Evolutionary conservation across 306 rosid genomes (phyloP).

Genomic region (Adenanthera pavonina): DNA sequence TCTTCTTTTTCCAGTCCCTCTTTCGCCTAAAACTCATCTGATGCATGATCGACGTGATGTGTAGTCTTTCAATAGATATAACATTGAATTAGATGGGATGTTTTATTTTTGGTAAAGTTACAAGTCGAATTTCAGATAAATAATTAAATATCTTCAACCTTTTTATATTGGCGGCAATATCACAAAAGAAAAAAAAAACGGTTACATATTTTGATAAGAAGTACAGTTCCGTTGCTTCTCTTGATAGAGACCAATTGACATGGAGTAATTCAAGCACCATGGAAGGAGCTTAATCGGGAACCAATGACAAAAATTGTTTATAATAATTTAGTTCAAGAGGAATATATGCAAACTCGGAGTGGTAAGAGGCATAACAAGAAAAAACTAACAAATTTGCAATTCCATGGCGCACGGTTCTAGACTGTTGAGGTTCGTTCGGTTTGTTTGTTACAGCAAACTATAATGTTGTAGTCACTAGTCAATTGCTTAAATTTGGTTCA

Average conservation of each 20-base stretch:
- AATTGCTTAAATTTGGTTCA: neutral
- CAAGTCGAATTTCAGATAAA: neutral
- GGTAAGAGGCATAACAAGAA: conserved; percentile 33
- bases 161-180: neutral
- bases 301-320: neutral
- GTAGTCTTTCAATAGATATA: too few species aligned
- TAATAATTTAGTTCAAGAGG: neutral
- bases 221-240: neutral
- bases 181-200: neutral
- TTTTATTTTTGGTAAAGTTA: too few species aligned
- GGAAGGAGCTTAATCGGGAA: neutral
- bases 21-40: too few species aligned
- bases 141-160: neutral
- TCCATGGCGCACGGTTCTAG: neutral
- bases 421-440: conserved; percentile 31
- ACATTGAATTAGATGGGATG: too few species aligned
- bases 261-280: neutral
- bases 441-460: conserved; percentile 45
- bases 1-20: too few species aligned
- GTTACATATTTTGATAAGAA: neutral
- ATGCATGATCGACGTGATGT: too few species aligned
- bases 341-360: conserved; percentile 22
- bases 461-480: conserved; percentile 24
- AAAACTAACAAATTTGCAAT: conserved; percentile 13
- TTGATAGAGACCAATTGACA: neutral